These are phyloP conservation scores for Annulohypoxylon moriforme DNA, from an alignment of 495 filamentous ascomycete species.

Conservation along the genomic window DNA sequence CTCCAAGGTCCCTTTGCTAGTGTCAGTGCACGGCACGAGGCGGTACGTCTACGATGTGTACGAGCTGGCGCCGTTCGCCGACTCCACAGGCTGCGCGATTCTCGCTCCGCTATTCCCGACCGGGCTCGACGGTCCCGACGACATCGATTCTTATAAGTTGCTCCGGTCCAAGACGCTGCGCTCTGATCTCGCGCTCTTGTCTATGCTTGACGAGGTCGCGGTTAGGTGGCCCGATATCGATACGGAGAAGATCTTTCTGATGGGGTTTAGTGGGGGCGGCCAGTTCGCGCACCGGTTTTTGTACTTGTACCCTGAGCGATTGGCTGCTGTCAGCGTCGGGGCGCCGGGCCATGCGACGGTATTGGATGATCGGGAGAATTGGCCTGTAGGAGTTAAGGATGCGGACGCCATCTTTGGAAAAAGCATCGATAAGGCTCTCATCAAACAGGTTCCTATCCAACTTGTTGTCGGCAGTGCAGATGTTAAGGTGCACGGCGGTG, in stretches of 20 bases:
- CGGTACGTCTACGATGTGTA: conserved; percentile 32
- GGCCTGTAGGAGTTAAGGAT: conserved; percentile 43
- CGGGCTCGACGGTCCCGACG: conserved; percentile 39
- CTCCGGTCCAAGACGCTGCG: conserved; percentile 37
- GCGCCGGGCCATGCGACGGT: conserved; percentile 43
- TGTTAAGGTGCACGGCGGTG: conserved; percentile 26
- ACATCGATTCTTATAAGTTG: conserved; percentile 44
- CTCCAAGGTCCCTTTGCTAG: conserved; percentile 42
- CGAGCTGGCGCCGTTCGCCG: conserved; percentile 39
- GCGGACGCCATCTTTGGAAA: conserved; percentile 36
- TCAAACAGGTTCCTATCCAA: conserved; percentile 42
- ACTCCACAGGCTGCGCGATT: conserved; percentile 37
- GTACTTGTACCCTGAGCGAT: conserved; percentile 47
- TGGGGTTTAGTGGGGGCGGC: conserved; percentile 48
- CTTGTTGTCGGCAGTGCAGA: conserved; percentile 42
- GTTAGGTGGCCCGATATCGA: conserved; percentile 42
- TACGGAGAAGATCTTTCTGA: conserved; percentile 44
- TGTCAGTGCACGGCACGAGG: conserved; percentile 42
- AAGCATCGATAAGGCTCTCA: conserved; percentile 26
- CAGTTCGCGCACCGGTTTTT: conserved; percentile 49
- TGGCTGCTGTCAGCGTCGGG: conserved; percentile 42
- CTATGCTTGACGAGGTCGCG: conserved; percentile 45
- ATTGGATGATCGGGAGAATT: conserved; percentile 34
- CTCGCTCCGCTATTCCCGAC: conserved; percentile 43
- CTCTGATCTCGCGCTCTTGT: conserved; percentile 38